Evolutionary conservation across 2,329 filamentous ascomycete species (phyloP), one percentile per base, ranked within the genome.

Genomic region (Daldinia sp.): DNA sequence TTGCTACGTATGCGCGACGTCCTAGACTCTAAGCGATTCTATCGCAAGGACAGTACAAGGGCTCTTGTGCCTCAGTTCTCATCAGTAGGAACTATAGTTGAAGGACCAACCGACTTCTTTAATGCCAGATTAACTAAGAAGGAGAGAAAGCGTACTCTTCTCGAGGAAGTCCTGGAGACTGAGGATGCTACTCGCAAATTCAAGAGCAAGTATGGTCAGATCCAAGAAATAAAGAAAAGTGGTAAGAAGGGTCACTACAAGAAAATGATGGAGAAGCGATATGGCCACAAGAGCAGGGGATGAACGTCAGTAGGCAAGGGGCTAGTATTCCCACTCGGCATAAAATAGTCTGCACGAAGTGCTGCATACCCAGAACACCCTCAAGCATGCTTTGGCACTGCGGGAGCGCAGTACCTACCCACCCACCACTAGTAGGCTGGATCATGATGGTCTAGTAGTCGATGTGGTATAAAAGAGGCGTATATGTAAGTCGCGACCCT

Each of bases 201-300:
- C 81, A 93, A 91, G 82, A 85, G 83, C 73, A 97, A 96, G 78
- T 98, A 97, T 77, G 84, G 86, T 58, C 89, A 94, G 60, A 92
- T 98, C 50, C 93, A 97, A 75, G 83, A 83, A 51, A 84, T 85
- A 64, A 98, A 96, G 79, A 87, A 85, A 21, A 96, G 92, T 71
- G 95, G 95, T 53, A 96, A 93, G 81, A 97, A 94, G 79, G 88
- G 86, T 0, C 90, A 92, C 72, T 98, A 97, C 82, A 94, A 94
- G 75, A 90, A 89, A 58, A 77, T 97, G 68, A 87, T 91, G 74
- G 68, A 74, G 56, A 73, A 71, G 62, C 66, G 74, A 64, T 75
- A 76, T 21, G 74, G 74, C 23, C 70, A 67, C 35, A 75, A 75
- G 52, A 64, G 66, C 53, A 71, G 70, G 73, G 47, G 11, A 8